Evolutionary conservation across 257 asterid species (phyloP), one percentile per base, ranked within the genome.

Genomic region (Rehmannia glutinosa): DNA sequence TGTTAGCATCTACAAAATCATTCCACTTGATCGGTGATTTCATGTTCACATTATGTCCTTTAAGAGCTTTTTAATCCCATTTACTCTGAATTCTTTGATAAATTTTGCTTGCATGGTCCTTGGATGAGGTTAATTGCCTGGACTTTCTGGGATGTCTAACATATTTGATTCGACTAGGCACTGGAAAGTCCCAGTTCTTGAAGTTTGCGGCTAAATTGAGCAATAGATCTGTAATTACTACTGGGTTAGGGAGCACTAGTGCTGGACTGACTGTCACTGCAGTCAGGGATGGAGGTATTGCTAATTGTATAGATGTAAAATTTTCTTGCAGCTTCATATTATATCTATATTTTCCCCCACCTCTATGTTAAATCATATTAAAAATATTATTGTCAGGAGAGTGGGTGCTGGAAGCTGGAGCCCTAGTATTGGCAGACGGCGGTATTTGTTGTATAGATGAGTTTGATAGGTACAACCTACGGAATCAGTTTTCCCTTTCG

Each of bases 331-430:
- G 66, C 68, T 57, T 62, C 47, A 71, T 45, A 27, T 19, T 65
- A 30, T n/a, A 23, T 30, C 19, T 20, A n/a, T 46, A 73, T 28
- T 69, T 6, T 73, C 20, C 58, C 23, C 47, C 51, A 43, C 54
- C 4, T 30, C 35, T 30, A 30, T 30, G 35, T 30, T 30, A 30
- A 30, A 30, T 30, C 4, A 30, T 30, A 2, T 30, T 30, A 2
- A 30, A 2, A 30, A 49, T 28, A 16, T 55, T 65, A 67, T 65
- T 63, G 50, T 64, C 87, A 92, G 98, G 98, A 72, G 97, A 90
- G 68, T 92, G 98, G 98, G 76, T 92, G 92, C 78, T 92, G 69
- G 98, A 92, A 90, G 97, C 98, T 64, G 98, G 98, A 64, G 96
- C 97, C 55, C 86, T 92, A 69, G 98, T 92, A 62, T 75, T 92